phyloP scores from a whole-genome alignment of 2,329 filamentous ascomycete genomes.

The Penicillium olsonii region DNA sequence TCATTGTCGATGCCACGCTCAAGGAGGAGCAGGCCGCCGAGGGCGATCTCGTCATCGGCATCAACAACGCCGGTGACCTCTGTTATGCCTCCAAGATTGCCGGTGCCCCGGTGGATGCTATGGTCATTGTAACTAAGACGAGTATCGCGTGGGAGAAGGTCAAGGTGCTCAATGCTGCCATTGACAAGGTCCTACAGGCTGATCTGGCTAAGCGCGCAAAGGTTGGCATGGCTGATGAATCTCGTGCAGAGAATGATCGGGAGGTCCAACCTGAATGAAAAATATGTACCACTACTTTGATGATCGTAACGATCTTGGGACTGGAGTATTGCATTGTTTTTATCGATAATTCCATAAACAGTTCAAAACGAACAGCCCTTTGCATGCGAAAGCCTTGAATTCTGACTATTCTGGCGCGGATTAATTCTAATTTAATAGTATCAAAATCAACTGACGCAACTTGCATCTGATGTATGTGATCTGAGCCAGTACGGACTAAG shows the following conservation, averaged over 20 bases:
- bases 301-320: slow-evolving; percentile 24
- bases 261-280: slow-evolving; percentile 40
- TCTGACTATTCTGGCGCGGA: neutral
- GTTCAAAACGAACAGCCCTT: neutral
- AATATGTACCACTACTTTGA: slow-evolving; percentile 26
- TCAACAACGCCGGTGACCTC: slow-evolving; percentile 87
- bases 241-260: slow-evolving; percentile 82
- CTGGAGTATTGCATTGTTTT: slow-evolving; percentile 21
- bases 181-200: slow-evolving; percentile 72
- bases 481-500: neutral
- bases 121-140: slow-evolving; percentile 74
- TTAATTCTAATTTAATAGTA: neutral
- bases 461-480: neutral
- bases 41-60: slow-evolving; percentile 73
- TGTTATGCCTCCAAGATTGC: slow-evolving; percentile 91
- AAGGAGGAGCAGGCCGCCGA: slow-evolving; percentile 59
- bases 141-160: slow-evolving; percentile 74
- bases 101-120: slow-evolving; percentile 77
- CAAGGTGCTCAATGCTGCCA: slow-evolving; percentile 72
- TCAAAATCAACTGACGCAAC: too few species aligned
- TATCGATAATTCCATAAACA: slow-evolving; percentile 3
- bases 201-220: slow-evolving; percentile 65
- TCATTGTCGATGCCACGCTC: slow-evolving; percentile 49
- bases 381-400: neutral
- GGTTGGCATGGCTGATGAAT: slow-evolving; percentile 78